These are phyloP conservation scores for Ailanthus altissimus DNA, from an alignment of 345 rosid genomes.

Conservation along the genomic window DNA sequence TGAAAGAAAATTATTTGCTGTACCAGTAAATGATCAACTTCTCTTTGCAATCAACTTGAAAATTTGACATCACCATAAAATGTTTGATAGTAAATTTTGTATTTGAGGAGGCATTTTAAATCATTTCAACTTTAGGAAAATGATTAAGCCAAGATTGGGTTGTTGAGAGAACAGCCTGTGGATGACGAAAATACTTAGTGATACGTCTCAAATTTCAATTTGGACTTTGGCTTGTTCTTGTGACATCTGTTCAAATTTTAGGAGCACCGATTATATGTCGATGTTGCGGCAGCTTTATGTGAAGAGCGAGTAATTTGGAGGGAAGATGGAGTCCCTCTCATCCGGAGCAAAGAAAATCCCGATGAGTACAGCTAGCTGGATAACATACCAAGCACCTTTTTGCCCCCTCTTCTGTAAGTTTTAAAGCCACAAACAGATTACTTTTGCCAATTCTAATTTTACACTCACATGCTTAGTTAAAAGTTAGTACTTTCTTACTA, in stretches of 20 bases:
- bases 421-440: neutral
- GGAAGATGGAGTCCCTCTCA: slow-evolving; percentile 82
- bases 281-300: slow-evolving; percentile 62
- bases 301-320: slow-evolving; percentile 80
- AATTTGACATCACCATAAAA: neutral
- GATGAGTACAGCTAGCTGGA: slow-evolving; percentile 37
- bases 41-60: neutral
- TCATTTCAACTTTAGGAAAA: neutral
- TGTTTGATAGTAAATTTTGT: neutral
- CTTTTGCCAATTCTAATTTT: neutral
- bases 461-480: neutral
- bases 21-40: neutral
- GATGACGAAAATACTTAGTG: neutral
- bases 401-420: neutral
- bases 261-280: slow-evolving; percentile 84
- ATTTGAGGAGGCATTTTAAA: neutral
- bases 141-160: neutral
- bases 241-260: slow-evolving; percentile 24
- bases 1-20: neutral
- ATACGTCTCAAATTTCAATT: neutral
- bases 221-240: neutral
- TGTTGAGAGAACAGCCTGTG: neutral
- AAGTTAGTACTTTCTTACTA: neutral
- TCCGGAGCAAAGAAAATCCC: slow-evolving; percentile 57
- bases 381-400: neutral